Evolutionary conservation across 2,329 filamentous ascomycete genomes (phyloP).

Genomic region (Ophiostoma triangulosporum): DNA sequence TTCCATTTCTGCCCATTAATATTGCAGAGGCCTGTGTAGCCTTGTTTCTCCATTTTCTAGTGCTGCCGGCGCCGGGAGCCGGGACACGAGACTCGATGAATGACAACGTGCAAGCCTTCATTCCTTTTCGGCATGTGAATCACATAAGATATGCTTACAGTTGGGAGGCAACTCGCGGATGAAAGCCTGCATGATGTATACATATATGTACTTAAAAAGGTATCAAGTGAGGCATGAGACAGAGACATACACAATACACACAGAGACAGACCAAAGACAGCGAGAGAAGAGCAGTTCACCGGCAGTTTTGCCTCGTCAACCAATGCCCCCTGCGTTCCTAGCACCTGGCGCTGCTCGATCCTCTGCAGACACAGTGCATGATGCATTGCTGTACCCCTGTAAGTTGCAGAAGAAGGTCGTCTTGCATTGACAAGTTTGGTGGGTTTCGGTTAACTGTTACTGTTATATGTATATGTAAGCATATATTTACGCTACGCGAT

Average conservation of each 20-base stretch:
- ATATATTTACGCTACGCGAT: no score
- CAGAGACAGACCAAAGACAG: not conserved
- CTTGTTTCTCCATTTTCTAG: not conserved
- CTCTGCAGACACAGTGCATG: not conserved
- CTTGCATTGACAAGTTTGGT: no score
- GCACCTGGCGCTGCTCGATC: not conserved
- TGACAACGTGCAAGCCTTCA: not conserved
- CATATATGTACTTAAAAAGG: not conserved
- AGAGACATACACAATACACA: not conserved
- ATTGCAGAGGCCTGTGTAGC: not conserved
- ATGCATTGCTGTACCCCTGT: not conserved
- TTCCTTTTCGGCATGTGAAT: not conserved
- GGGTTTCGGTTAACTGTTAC: no score
- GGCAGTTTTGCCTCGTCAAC: not conserved
- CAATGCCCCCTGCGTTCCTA: not conserved
- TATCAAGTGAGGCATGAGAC: not conserved
- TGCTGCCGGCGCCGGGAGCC: not conserved
- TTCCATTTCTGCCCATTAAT: not conserved
- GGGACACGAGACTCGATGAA: not conserved
- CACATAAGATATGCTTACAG: not conserved
- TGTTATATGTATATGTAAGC: no score
- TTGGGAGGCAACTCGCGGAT: no score
- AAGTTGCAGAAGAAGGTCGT: no score
- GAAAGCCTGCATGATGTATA: not conserved
- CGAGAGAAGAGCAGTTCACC: not conserved